Evolutionary conservation across 2,329 filamentous ascomycete genomes (phyloP), one percentile per base, ranked within the genome.

Genomic region (Lomentospora prolificans): DNA sequence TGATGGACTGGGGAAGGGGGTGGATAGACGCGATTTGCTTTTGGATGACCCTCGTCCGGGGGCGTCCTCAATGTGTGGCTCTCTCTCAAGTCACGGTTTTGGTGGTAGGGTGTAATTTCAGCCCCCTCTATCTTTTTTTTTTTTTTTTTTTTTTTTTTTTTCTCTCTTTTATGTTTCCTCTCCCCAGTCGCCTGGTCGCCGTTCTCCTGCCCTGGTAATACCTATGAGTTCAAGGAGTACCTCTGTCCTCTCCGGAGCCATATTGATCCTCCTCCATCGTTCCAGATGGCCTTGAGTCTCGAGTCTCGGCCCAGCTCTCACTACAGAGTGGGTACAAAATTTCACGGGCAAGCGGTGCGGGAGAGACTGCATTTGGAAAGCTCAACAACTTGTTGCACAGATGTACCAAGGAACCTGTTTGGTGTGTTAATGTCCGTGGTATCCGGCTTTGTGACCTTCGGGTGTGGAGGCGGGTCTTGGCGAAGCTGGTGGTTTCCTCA

Each of bases 1-100:
- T 48, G 22, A 25, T 22, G 17, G 44, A 48, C 44, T 48, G 44
- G 44, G 44, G 44, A 48, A 48, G 44, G 44, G 44, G 44, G 44
- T 48, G 22, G 22, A 48, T 22, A 22, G 22, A 25, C 44, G 44
- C 44, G 44, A 48, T 22, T 48, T 48, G 44, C 44, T 48, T 48
- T 48, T 48, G 44, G 10, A 19, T 8, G 44, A 25, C 22, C 44
- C 44, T 48, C 44, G 44, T 48, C 44, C 44, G 44, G 44, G 44
- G 17, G 17, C 44, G 44, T 48, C 10, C 17, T 27, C 14, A 19
- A 8, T 24, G 41, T 24, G 44, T 27, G 22, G 44, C 22, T 22
- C 22, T 12, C 7, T 12, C 12, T 33, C 30, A 33, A 33, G 12
- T 48, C 44, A 22, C 22, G 44, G 17, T 5, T 25, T 48, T 48